These are phyloP conservation scores for Pythium brachiatum DNA, from an alignment of 352 stramenopile genomes.

Conservation along the genomic window DNA sequence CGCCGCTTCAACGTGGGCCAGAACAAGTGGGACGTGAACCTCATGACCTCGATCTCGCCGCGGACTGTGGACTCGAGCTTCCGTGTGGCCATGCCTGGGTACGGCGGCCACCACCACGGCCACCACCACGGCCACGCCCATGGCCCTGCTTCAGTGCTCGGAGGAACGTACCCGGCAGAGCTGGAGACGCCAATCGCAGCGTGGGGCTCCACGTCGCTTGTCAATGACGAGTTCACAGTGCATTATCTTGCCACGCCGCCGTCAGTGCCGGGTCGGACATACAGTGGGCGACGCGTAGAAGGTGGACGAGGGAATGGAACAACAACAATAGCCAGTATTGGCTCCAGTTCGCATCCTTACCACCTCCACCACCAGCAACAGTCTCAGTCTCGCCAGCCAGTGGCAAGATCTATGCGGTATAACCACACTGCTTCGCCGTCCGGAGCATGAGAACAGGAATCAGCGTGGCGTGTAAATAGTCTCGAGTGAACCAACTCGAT, in stretches of 20 bases:
- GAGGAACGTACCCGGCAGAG: conserved; percentile 19
- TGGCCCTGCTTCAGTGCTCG: background rate
- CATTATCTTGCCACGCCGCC: conserved; percentile 5
- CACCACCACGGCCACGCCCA: conserved; percentile 8
- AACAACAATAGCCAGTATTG: background rate
- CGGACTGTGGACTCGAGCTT: conserved; percentile 58
- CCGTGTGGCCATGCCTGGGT: conserved; percentile 4
- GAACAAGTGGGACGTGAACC: conserved; percentile 60
- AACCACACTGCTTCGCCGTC: conserved; percentile 6
- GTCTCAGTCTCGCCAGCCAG: conserved; percentile 1
- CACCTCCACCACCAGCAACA: background rate
- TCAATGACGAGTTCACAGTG: conserved; percentile 4
- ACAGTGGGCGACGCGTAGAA: conserved; percentile 11
- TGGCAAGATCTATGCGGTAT: background rate
- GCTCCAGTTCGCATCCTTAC: background rate
- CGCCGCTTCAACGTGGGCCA: conserved; percentile 55
- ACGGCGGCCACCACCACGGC: conserved; percentile 1
- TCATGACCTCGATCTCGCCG: conserved; percentile 51
- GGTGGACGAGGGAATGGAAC: background rate
- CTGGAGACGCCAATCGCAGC: conserved; percentile 20
- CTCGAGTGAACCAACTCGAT: background rate
- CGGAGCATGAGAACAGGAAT: background rate
- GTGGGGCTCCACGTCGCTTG: background rate
- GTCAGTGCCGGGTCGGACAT: background rate
- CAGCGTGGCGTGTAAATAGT: background rate